Evolutionary conservation across 257 asterid genomes (phyloP).

Genomic region (Salvia miltiorrhiza): DNA sequence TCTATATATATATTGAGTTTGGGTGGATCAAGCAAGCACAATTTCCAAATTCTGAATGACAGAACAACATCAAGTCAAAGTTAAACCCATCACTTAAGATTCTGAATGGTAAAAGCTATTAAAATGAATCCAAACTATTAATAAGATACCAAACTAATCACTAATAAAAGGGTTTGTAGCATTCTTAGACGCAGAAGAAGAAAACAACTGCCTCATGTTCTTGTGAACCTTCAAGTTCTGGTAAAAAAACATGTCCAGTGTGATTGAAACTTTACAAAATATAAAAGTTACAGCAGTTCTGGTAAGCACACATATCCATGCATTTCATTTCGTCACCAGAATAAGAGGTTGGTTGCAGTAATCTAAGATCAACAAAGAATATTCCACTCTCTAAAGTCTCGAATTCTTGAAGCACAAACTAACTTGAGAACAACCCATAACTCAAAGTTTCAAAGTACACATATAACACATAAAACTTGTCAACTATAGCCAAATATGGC

Average conservation of each 20-base stretch:
- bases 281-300: neutral
- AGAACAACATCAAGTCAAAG: constrained; percentile 2
- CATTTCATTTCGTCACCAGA: neutral
- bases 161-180: constrained; percentile 65
- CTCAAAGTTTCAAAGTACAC: neutral
- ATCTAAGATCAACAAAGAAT: neutral
- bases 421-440: neutral
- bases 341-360: neutral
- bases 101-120: neutral
- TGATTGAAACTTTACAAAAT: constrained; percentile 1
- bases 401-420: too few species aligned
- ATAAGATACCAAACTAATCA: neutral
- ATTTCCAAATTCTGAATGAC: neutral
- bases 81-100: neutral
- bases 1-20: constrained; percentile 2
- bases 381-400: neutral
- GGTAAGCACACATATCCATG: neutral
- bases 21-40: constrained; percentile 1
- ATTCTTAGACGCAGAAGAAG: constrained; percentile 62
- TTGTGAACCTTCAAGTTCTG: constrained; percentile 91
- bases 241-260: constrained; percentile 12
- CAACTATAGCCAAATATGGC: neutral
- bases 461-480: neutral
- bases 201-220: constrained; percentile 70
- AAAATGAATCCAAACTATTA: constrained; percentile 1